Evolutionary conservation across 305 asterid genomes (phyloP).

Genomic region (Fraxinus velutina): DNA sequence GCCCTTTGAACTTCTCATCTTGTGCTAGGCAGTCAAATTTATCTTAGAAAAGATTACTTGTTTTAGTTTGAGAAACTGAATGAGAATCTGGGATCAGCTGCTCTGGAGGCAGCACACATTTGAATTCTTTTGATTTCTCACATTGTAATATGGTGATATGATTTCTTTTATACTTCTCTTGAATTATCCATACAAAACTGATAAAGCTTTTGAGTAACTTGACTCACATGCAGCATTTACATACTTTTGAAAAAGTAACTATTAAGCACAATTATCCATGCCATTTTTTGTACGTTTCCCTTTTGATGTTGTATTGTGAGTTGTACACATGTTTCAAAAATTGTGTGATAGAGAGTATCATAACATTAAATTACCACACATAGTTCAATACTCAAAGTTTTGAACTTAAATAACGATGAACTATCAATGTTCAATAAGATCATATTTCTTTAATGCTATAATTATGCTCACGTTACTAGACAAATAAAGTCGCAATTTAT

Average conservation of each 20-base stretch:
- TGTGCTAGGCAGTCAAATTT: conserved; percentile 5
- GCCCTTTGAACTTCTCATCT: conserved; percentile 5
- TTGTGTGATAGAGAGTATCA: neutral
- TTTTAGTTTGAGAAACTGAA: conserved; percentile 12
- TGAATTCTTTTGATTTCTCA: neutral
- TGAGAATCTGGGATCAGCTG: neutral
- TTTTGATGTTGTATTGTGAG: neutral
- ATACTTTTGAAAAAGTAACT: neutral
- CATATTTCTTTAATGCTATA: neutral
- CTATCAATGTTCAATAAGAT: neutral
- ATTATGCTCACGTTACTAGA: neutral
- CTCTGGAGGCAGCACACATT: neutral
- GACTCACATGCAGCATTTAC: neutral
- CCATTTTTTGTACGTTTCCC: neutral
- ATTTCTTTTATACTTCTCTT: conserved; percentile 2
- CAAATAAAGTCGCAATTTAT: neutral
- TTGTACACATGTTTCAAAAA: neutral
- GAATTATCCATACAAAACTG: neutral
- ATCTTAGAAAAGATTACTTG: neutral
- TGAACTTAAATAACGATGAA: neutral
- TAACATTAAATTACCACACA: neutral
- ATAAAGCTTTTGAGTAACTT: neutral
- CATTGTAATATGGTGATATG: neutral
- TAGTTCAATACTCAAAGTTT: neutral
- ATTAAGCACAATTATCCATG: neutral